Conservation (phyloP, 352 stramenopile genomes). For the Phytophthora sansomeana region DNA sequence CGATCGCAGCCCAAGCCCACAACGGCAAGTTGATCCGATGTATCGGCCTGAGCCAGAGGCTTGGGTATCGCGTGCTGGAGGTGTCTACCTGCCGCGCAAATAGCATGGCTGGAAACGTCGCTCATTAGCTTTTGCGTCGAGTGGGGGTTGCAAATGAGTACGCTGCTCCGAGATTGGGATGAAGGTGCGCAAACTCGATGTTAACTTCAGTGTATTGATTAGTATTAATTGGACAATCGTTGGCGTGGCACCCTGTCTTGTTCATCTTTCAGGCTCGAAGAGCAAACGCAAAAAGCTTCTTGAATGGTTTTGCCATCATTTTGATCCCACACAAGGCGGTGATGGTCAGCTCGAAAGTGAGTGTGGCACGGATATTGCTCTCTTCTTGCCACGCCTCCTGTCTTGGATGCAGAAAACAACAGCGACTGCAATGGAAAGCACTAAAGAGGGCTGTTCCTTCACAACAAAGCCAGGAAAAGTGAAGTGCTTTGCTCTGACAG, state of each 20-base stretch:
- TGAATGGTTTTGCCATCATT: constrained; percentile 54
- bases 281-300: constrained; percentile 62
- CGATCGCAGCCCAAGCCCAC: constrained; percentile 77
- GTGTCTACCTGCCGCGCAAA: constrained; percentile 78
- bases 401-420: constrained; percentile 73
- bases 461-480: constrained; percentile 12
- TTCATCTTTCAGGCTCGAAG: constrained; percentile 45
- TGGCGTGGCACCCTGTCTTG: constrained; percentile 1
- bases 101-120: constrained; percentile 32
- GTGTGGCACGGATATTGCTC: constrained; percentile 52
- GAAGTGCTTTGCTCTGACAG: constrained; percentile 40
- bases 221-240: background rate
- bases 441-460: constrained; percentile 8
- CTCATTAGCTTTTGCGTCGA: background rate
- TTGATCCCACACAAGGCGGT: constrained; percentile 27
- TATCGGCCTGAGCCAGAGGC: constrained; percentile 74
- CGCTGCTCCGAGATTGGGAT: constrained; percentile 72
- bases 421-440: constrained; percentile 6
- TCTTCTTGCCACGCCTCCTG: constrained; percentile 69
- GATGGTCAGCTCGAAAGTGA: constrained; percentile 46
- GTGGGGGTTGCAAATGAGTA: constrained; percentile 34
- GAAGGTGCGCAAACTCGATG: constrained; percentile 47
- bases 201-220: constrained; percentile 10
- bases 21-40: constrained; percentile 60
- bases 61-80: constrained; percentile 82